Percentiles rank a stretch among this genome's conserved stretches.
Evolutionary conservation across 345 rosid species (phyloP).

Genomic region (Erucastrum elatum): DNA sequence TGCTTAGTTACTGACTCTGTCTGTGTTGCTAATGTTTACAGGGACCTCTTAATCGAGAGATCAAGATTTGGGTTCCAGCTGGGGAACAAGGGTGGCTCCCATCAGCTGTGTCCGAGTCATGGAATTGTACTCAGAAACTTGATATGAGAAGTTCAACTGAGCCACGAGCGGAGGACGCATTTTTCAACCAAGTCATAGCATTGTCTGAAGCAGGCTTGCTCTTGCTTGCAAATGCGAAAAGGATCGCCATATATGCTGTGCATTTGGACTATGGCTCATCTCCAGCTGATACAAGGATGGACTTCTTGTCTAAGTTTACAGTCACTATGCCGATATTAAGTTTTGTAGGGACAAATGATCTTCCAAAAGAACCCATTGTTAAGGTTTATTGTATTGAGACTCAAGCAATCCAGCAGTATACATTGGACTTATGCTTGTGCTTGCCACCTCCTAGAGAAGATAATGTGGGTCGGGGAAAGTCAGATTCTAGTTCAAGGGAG

Average conservation of each 20-base stretch:
- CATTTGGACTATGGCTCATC: conserved; percentile 79
- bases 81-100: conserved; percentile 81
- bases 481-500: conserved; percentile 49
- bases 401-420: conserved; percentile 90
- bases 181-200: conserved; percentile 78
- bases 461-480: conserved; percentile 54
- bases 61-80: conserved; percentile 76
- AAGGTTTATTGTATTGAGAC: conserved; percentile 94
- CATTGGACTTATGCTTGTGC: conserved; percentile 80
- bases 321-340: conserved; percentile 95
- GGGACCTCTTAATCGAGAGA: conserved; percentile 82
- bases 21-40: conserved; percentile 24
- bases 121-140: conserved; percentile 82
- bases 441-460: conserved; percentile 68
- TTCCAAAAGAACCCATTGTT: conserved; percentile 55
- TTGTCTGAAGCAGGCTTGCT: conserved; percentile 66
- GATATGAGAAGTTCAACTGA: conserved; percentile 70
- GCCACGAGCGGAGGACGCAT: conserved; percentile 59
- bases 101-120: conserved; percentile 59
- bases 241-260: conserved; percentile 75
- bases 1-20: not conserved
- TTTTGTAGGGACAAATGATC: conserved; percentile 70
- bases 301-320: conserved; percentile 77
- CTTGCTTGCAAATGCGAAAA: conserved; percentile 85
- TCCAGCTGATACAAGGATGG: conserved; percentile 70